Base-by-base conservation (phyloP, 176 grass and related monocot genomes). In the Otatea glauca region DNA sequence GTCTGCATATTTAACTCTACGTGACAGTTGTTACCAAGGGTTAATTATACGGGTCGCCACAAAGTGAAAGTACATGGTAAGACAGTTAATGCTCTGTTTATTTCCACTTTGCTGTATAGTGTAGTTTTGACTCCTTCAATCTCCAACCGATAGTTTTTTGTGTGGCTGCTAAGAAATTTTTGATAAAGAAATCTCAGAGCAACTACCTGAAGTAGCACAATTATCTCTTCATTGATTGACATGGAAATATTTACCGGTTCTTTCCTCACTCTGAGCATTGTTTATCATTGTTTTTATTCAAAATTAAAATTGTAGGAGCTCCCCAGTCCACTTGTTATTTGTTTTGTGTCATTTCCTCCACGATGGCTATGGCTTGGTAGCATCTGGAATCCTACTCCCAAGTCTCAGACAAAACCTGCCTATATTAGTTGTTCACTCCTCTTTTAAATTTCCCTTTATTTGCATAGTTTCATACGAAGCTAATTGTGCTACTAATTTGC, bases 81-180 rank as follows among this genome's bases (percentile, higher is more conserved):
- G 67, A 53, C 34, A 79, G 88, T 82, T 77, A 90, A 68, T 86
- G 8, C 23, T 44, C 39, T 55, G 80, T 16, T 49, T 13, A 75
- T 51, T 59, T 64, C 4, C 6, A 49, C 54, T 25, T 71, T 77
- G 12, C 15, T 68, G 35, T 20, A 66, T 68, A 48, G 8, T 37
- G 7, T 43, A 50, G 17, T 12, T 79, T 41, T 67, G 63, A 77
- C 45, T 64, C 41, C 9, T 85, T 13, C 55, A n/a, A 51, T 50
- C 43, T 61, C 65, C n/a, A 35, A 51, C 38, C 9, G 47, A 15
- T 69, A 59, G 13, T 69, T 39, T 4, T 15, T 11, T 42, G 2
- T 75, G 20, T 65, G 60, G 14, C 14, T 53, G 60, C 17, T 7
- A 59, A 68, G 15, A 0, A 11, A 48, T 0, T 44, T 56, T 44